Evolutionary conservation across 768 basidiomycete genomes (phyloP).

Genomic region (Pleurotus ostreatus): DNA sequence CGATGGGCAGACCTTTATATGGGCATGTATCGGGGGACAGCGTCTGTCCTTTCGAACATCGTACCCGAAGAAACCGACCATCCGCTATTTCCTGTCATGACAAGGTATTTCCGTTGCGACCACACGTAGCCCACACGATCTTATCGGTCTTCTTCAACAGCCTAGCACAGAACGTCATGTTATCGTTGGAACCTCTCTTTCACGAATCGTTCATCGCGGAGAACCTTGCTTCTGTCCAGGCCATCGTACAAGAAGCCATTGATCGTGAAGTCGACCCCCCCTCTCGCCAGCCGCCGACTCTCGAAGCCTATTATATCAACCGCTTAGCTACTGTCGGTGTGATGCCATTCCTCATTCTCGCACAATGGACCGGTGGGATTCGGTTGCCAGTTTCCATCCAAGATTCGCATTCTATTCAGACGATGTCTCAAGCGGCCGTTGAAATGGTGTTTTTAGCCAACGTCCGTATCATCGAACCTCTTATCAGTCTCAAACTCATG

Average conservation of each 20-base stretch:
- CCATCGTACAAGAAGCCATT: conserved; percentile 2
- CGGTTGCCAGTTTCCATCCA: background rate
- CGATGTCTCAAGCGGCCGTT: conserved; percentile 1
- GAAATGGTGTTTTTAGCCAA: conserved; percentile 3
- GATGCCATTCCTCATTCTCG: conserved; percentile 3
- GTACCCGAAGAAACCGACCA: background rate
- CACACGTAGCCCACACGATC: background rate
- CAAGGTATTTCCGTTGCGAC: background rate
- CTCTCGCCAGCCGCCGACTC: background rate
- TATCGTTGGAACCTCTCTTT: background rate
- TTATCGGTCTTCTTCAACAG: background rate
- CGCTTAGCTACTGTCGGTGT: background rate
- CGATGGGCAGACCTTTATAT: conserved; percentile 2
- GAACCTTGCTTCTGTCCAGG: background rate
- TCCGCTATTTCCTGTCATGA: background rate
- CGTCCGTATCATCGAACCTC: background rate
- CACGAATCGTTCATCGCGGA: background rate
- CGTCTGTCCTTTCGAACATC: background rate
- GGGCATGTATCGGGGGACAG: background rate
- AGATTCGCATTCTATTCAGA: background rate
- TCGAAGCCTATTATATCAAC: background rate
- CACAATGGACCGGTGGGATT: background rate
- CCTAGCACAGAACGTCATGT: background rate
- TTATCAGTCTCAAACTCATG: background rate
- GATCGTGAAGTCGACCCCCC: background rate